phyloP scores from a whole-genome alignment of 2,329 filamentous ascomycete species.

The Cordyceps cicadae region DNA sequence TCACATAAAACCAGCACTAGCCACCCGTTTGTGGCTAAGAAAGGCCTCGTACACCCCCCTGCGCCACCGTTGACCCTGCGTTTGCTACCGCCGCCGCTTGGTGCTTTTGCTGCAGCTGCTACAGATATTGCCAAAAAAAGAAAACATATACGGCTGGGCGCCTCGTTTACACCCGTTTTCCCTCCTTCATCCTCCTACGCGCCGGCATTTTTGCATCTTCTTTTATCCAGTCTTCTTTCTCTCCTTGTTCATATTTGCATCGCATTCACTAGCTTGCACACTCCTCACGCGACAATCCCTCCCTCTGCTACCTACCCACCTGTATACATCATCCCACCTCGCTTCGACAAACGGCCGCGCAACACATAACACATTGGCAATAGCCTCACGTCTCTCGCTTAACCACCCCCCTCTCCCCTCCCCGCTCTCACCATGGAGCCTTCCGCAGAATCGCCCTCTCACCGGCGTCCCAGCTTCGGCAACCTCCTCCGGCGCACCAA shows the following conservation, averaged over 20 bases:
- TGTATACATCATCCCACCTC: not conserved
- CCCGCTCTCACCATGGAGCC: not conserved
- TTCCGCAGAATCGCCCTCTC: constrained; percentile 19
- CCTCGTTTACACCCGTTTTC: not conserved
- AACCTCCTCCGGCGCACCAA: constrained; percentile 61
- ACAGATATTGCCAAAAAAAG: not conserved
- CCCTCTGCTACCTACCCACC: not conserved
- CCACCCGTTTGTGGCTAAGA: not conserved
- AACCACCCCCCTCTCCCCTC: constrained; percentile 21
- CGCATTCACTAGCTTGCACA: not conserved
- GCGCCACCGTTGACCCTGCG: not conserved
- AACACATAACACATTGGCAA: not conserved
- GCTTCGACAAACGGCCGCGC: not conserved
- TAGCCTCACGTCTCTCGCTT: not conserved
- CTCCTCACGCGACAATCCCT: not conserved
- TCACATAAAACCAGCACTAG: not conserved
- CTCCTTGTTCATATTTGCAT: not conserved
- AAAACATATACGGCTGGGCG: not conserved
- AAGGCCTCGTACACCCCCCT: not conserved
- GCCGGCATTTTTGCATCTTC: not conserved
- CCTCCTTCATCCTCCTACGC: not conserved
- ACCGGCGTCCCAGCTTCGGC: constrained; percentile 38
- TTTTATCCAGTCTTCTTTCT: not conserved
- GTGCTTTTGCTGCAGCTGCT: not conserved
- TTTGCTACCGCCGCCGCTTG: not conserved